A percentile compares a stretch with the other conserved stretches of the same genome.
These are phyloP conservation scores for Rhizopus delemar DNA, from an alignment of 371 early-diverging fungal genomes.

Conservation along the genomic window DNA sequence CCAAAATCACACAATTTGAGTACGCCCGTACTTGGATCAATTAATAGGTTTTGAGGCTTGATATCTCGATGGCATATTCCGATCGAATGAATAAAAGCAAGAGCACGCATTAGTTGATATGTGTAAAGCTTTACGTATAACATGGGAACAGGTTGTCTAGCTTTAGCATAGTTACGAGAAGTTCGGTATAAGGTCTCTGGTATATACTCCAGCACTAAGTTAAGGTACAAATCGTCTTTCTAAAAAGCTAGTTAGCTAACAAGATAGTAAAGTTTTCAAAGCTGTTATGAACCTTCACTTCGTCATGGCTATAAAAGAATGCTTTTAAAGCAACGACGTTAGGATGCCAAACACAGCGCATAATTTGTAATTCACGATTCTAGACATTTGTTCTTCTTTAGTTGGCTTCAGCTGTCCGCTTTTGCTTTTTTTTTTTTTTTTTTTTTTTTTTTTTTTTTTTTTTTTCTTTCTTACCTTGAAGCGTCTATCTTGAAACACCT, in stretches of 20 bases:
- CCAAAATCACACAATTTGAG: slow-evolving; percentile 99
- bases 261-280: neutral
- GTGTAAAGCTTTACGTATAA: slow-evolving; percentile 93
- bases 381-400: slow-evolving; percentile 14
- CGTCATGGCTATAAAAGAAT: slow-evolving; percentile 83
- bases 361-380: slow-evolving; percentile 92
- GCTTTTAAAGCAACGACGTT: slow-evolving; percentile 81
- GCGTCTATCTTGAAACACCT: slow-evolving; percentile 94
- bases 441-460: neutral
- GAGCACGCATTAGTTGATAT: slow-evolving; percentile 93
- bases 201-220: slow-evolving; percentile 83
- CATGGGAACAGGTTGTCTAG: slow-evolving; percentile 92
- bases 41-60: slow-evolving; percentile 97
- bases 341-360: slow-evolving; percentile 81
- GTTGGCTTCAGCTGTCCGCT: no score
- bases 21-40: slow-evolving; percentile 87
- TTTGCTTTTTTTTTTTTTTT: neutral
- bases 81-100: slow-evolving; percentile 93
- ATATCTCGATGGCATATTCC: slow-evolving; percentile 95
- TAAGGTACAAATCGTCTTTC: slow-evolving; percentile 85
- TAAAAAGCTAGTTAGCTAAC: slow-evolving; percentile 11
- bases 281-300: slow-evolving; percentile 33
- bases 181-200: slow-evolving; percentile 89
- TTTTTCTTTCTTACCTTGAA: slow-evolving; percentile 75
- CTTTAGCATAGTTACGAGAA: slow-evolving; percentile 80